These are phyloP conservation scores for Gaertneriomyces semiglobifer DNA, from an alignment of 192 early-diverging fungal genomes.

Conservation along the genomic window DNA sequence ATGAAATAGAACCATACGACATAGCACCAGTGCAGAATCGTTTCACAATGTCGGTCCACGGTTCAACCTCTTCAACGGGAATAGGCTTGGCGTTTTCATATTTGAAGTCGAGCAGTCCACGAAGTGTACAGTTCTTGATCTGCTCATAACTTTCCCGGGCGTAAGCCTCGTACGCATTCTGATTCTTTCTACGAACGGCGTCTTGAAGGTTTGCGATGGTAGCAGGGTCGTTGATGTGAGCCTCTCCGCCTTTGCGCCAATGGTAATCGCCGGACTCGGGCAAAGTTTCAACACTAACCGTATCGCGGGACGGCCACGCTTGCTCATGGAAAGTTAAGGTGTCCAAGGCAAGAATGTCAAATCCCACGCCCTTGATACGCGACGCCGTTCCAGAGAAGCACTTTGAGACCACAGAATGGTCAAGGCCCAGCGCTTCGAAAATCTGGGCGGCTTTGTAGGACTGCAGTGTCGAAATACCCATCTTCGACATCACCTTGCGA, in stretches of 20 bases:
- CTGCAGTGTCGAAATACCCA: conserved; percentile 98
- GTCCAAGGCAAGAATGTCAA: conserved; percentile 80
- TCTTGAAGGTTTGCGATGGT: conserved; percentile 90
- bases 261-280: conserved; percentile 95
- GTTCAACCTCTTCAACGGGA: conserved; percentile 92
- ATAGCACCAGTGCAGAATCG: conserved; percentile 98
- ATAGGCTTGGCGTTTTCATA: conserved; percentile 67
- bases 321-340: conserved; percentile 79
- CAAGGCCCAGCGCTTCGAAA: conserved; percentile 94
- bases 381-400: conserved; percentile 97
- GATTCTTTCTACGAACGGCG: conserved; percentile 90
- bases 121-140: conserved; percentile 87
- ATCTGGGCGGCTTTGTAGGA: conserved; percentile 99
- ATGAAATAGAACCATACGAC: conserved; percentile 97
- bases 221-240: conserved; percentile 87
- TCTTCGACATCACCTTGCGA: conserved; percentile 99
- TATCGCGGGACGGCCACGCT: conserved; percentile 75
- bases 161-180: conserved; percentile 81
- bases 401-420: conserved; percentile 76
- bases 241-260: conserved; percentile 90
- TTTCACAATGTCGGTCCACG: conserved; percentile 94
- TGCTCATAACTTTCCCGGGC: conserved; percentile 71
- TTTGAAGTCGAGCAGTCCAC: conserved; percentile 90
- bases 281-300: conserved; percentile 62
- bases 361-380: conserved; percentile 82